Base-by-base conservation (phyloP, 306 rosid genomes). In the Pueraria montana region DNA sequence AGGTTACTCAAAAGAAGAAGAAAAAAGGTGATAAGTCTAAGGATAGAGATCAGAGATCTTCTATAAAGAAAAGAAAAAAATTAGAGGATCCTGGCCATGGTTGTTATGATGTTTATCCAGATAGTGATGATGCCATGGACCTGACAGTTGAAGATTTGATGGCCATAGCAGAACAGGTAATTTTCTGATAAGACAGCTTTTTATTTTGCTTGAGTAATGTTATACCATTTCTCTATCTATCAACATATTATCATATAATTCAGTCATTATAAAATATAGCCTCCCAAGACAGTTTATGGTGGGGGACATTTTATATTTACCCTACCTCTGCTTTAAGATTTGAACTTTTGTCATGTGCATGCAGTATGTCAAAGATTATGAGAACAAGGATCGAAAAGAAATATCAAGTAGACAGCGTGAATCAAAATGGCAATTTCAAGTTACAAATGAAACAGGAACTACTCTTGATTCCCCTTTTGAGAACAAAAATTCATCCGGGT, bases 131-230 rank as follows among this genome's bases (percentile, higher is more conserved):
- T 74, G 91, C 87, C 12, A 52, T 85, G 23, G 98, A 88, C 46
- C 88, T 95, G 64, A 90, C 97, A 1, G 83, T 90, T 62, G 92
- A 89, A 36, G 98, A 95, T 86, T 80, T 92, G 55, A 78, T 93
- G 88, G 82, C 76, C 76, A 92, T 91, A 67, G 98, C 99, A 14
- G 80, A 91, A 80, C 90, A 93, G 97, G 99, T 92, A 55, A 67
- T 82, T 86, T 83, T 64, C 72, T 73, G 72, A 13, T 80, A 24
- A 11, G 23, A 43, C 49, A 36, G 34, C 66, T 21, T 38, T 27
- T 72, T 14, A 5, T 56, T 65, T 78, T 43, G 20, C 49, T 83
- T 30, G 24, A 79, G 72, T 79, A 24, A 72, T 58, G 32, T 56
- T 79, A 32, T 72, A 34, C 26, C 53, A 79, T 53, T 78, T 70